Conservation (phyloP, 1,139 yeast genomes). For the Suhomyces guaymorum region DNA sequence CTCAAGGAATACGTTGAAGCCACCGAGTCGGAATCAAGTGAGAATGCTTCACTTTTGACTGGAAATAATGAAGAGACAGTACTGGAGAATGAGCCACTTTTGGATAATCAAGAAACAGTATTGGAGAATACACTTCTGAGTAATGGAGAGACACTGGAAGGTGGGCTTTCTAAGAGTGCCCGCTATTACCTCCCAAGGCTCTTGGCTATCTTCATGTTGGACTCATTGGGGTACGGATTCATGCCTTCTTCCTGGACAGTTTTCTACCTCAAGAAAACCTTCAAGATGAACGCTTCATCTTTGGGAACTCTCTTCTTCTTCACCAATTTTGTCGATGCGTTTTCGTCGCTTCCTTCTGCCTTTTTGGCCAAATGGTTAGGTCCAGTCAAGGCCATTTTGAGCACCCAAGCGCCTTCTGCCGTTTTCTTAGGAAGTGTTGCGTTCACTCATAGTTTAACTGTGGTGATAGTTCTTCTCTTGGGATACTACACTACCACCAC, state of each 20-base stretch:
- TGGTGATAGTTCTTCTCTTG: conserved; percentile 54
- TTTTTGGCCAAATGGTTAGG: conserved; percentile 67
- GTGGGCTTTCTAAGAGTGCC: conserved; percentile 37
- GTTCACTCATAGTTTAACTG: conserved; percentile 21
- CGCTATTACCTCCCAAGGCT: conserved; percentile 40
- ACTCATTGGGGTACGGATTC: conserved; percentile 85
- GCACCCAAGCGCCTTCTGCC: conserved; percentile 82
- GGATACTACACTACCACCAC: conserved; percentile 59
- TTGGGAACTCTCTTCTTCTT: conserved; percentile 59
- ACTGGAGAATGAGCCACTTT: no score
- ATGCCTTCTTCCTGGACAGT: conserved; percentile 89
- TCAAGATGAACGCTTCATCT: conserved; percentile 41
- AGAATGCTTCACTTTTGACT: conserved; percentile 4
- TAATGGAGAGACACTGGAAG: no score
- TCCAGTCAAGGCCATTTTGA: conserved; percentile 72
- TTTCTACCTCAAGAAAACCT: conserved; percentile 60
- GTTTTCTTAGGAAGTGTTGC: conserved; percentile 48
- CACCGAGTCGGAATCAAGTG: no score
- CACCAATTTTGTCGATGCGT: conserved; percentile 59
- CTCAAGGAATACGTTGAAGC: conserved; percentile 16
- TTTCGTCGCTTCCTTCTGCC: conserved; percentile 72
- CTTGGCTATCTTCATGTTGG: conserved; percentile 62
- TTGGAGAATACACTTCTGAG: no score
- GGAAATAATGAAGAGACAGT: no score
- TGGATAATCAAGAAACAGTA: no score